Evolutionary conservation across 208 protist genomes (phyloP), one percentile per base, ranked within the genome.

Genomic region (Trypanosoma platydactyli): DNA sequence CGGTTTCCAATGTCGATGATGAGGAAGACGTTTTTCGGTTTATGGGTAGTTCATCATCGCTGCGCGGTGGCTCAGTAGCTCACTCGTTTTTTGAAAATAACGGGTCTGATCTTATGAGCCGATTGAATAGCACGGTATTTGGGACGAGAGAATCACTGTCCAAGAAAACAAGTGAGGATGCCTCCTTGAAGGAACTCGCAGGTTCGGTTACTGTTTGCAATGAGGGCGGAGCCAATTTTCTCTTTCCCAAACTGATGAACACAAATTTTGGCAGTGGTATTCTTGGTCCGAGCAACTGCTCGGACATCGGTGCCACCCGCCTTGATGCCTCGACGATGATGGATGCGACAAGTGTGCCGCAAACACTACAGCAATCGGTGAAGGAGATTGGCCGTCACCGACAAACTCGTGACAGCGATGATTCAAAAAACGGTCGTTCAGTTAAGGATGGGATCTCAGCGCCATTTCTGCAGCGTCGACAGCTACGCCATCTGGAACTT

Each of bases 371-470:
- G 38, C 38, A 29, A 18, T 30, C 16, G 3, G 16, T 50, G 25
- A 35, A 16, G 24, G 57, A 52, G 2, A 38, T 20, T 38, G 20
- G 40, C 15, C 42, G 57, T 50, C 41, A 41, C 24, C 11, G 57
- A 20, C 29, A 40, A 18, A 0, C 4, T 33, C 44, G 25, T 18
- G 33, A 33, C 5, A 25, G 35, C 1, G 61, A 74, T 15, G 7
- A 18, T 16, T 25, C 45, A 29, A 57, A 35, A 46, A 44, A 22
- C 13, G 46, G 29, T 22, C 9, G 9, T 22, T 55, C 54, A 7
- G 48, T 68, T 24, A 49, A 48, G 12, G 16, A 56, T 64, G 42
- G 63, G 27, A 42, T 15, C 11, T 1, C 56, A 7, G 40, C 46
- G 18, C 33, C 38, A 18, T 50, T 64, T 38, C 25, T 45, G 7